Evolutionary conservation across 78 protist genomes (phyloP).

Genomic region (Dictyostelium brefeldianum): DNA sequence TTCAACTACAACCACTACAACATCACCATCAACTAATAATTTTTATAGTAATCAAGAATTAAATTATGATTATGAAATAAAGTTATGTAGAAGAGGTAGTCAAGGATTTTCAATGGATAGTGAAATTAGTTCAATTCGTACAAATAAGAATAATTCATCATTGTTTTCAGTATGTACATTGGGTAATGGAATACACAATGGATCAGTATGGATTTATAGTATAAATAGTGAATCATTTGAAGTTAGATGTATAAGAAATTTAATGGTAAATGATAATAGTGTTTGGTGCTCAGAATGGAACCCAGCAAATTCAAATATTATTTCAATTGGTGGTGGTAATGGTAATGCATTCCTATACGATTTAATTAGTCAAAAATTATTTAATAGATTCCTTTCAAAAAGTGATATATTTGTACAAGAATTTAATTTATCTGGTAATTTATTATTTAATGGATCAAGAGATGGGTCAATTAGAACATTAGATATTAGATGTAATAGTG

Average conservation of each 20-base stretch:
- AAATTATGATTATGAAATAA: conserved; percentile 2
- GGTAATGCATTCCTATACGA: conserved; percentile 1
- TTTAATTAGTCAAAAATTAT: neutral
- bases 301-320: neutral
- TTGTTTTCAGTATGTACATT: neutral
- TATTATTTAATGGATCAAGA: conserved; percentile 57
- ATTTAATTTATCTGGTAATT: conserved; percentile 2
- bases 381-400: neutral
- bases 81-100: neutral
- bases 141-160: neutral
- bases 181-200: conserved; percentile 12
- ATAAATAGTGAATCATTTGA: neutral
- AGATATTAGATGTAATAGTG: conserved; percentile 20
- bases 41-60: neutral
- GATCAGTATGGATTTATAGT: neutral
- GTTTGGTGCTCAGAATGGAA: conserved; percentile 57
- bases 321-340: conserved; percentile 20
- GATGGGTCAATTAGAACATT: conserved; percentile 46
- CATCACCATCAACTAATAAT: neutral
- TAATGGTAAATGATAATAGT: neutral
- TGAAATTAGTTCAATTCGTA: neutral
- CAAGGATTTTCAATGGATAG: neutral
- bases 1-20: too few relatives aligned
- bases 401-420: conserved; percentile 61
- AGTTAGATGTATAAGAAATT: neutral